phyloP scores from a whole-genome alignment of 2,329 filamentous ascomycete species.

The Microdochium nivale region DNA sequence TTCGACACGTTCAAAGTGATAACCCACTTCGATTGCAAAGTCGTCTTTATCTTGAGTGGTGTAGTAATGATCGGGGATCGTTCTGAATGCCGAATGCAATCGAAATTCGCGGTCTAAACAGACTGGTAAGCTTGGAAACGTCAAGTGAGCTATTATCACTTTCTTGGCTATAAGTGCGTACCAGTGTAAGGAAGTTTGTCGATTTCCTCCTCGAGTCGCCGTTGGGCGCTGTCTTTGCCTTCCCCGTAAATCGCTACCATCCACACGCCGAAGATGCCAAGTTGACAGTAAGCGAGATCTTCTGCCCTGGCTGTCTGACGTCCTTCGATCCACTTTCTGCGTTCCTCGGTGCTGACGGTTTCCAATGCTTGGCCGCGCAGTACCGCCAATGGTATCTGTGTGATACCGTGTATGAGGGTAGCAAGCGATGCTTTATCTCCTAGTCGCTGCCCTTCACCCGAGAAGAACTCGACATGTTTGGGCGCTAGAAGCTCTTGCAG shows the following conservation, averaged over 20 bases:
- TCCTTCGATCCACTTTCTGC: background rate
- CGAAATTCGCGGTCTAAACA: background rate
- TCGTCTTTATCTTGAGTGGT: background rate
- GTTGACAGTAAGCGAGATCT: background rate
- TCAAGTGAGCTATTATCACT: background rate
- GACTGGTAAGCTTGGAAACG: background rate
- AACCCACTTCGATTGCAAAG: background rate
- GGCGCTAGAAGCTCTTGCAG: background rate
- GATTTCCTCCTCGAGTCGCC: background rate
- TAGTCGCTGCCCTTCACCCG: background rate
- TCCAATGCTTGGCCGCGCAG: background rate
- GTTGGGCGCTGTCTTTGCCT: background rate
- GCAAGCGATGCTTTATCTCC: background rate
- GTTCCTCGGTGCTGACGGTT: background rate
- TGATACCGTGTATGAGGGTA: background rate
- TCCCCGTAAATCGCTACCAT: background rate
- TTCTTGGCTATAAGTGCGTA: background rate
- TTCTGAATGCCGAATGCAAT: background rate
- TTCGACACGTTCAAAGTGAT: background rate
- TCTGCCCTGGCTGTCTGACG: background rate
- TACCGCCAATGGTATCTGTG: background rate
- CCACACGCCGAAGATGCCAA: background rate
- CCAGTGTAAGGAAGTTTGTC: background rate
- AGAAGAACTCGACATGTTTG: background rate
- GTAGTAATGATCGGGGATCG: background rate